A percentile compares a stretch with the other conserved stretches of the same genome.
Evolutionary conservation across 371 early-diverging fungal genomes (phyloP).

Genomic region (Furculomyces boomerangus): DNA sequence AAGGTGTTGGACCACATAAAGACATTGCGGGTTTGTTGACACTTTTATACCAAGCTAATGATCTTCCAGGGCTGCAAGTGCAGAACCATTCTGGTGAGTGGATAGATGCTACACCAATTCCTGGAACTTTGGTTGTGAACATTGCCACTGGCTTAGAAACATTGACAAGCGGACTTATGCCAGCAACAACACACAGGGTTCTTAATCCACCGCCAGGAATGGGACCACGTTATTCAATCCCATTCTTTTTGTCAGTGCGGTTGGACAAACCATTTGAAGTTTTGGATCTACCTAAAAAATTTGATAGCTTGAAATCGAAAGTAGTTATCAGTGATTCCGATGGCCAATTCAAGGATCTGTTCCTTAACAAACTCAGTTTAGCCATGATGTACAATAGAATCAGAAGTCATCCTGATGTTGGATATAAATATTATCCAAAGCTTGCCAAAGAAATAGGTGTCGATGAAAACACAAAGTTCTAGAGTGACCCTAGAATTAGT

Average conservation of each 20-base stretch:
- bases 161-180: slow-evolving; percentile 28
- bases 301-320: background rate
- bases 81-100: slow-evolving; percentile 36
- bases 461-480: background rate
- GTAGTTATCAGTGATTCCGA: slow-evolving; percentile 9
- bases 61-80: slow-evolving; percentile 39
- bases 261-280: slow-evolving; percentile 6
- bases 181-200: slow-evolving; percentile 43
- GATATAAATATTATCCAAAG: slow-evolving; percentile 6
- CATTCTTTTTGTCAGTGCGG: slow-evolving; percentile 9
- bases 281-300: slow-evolving; percentile 3
- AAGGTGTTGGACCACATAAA: slow-evolving; percentile 36
- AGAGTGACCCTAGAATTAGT: no score
- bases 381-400: slow-evolving; percentile 1
- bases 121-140: slow-evolving; percentile 41
- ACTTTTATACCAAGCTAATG: slow-evolving; percentile 33
- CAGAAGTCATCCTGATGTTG: slow-evolving; percentile 16
- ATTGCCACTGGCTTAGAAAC: slow-evolving; percentile 43
- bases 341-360: slow-evolving; percentile 7
- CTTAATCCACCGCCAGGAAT: slow-evolving; percentile 28
- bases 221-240: slow-evolving; percentile 17
- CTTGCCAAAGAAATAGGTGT: slow-evolving; percentile 8
- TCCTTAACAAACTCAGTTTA: slow-evolving; percentile 3
- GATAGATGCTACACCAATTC: slow-evolving; percentile 37
- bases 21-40: slow-evolving; percentile 31